A percentile compares a stretch with the other conserved stretches of the same genome.
These are phyloP conservation scores for Teunomyces stri DNA, from an alignment of 805 yeast species.

Conservation along the genomic window DNA sequence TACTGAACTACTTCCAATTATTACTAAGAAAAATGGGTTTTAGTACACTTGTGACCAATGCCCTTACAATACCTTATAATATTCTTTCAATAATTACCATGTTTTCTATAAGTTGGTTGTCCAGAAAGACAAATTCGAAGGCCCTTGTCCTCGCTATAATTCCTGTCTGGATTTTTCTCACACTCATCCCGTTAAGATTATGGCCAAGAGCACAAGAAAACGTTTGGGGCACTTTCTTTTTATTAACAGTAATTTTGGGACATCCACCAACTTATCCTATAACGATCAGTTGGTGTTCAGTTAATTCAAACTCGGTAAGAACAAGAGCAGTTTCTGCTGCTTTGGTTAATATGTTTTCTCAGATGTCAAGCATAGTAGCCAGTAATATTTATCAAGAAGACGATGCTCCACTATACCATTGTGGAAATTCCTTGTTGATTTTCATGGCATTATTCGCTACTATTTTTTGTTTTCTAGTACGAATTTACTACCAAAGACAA, in stretches of 20 bases:
- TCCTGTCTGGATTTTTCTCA: slow-evolving; percentile 26
- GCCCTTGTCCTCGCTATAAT: slow-evolving; percentile 17
- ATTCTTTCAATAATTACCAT: slow-evolving; percentile 23
- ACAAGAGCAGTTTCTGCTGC: slow-evolving; percentile 67
- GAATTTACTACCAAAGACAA: slow-evolving; percentile 38
- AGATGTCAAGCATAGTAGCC: slow-evolving; percentile 52
- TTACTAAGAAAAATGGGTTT: slow-evolving; percentile 41
- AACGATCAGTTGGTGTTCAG: slow-evolving; percentile 58
- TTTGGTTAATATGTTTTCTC: slow-evolving; percentile 61
- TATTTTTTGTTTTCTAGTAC: slow-evolving; percentile 25
- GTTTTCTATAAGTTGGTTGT: slow-evolving; percentile 17
- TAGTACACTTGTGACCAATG: slow-evolving; percentile 49
- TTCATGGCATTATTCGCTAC: slow-evolving; percentile 33
- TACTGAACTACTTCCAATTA: slow-evolving; percentile 10
- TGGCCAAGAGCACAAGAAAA: slow-evolving; percentile 41
- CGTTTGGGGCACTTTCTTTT: slow-evolving; percentile 42
- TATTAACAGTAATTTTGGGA: slow-evolving; percentile 38
- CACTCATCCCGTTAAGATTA: slow-evolving; percentile 34
- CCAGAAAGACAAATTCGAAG: slow-evolving; percentile 22
- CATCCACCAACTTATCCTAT: slow-evolving; percentile 53
- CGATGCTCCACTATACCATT: slow-evolving; percentile 58
- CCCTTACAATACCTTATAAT: slow-evolving; percentile 51
- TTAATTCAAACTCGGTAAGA: slow-evolving; percentile 61
- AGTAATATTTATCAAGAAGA: slow-evolving; percentile 55
- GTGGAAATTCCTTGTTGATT: slow-evolving; percentile 51